Evolutionary conservation across 441 rosid genomes (phyloP).

Genomic region (Erysimum pusillum): DNA sequence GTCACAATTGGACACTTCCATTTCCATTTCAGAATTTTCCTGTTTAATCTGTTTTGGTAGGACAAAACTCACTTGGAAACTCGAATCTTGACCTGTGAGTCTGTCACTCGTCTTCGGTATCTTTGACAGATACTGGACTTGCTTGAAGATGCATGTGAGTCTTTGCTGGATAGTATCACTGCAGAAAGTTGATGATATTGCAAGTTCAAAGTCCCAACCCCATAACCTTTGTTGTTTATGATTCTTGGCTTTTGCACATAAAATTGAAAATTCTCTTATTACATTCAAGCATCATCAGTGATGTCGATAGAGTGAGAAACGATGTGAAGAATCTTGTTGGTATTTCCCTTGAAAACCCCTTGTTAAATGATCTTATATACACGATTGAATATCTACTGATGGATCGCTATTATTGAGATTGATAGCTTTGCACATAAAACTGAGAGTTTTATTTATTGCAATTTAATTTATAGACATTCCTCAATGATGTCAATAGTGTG

Average conservation of each 20-base stretch:
- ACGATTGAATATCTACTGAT: too few relatives aligned
- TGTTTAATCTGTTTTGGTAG: background rate
- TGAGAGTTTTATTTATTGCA: too few relatives aligned
- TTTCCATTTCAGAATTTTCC: background rate
- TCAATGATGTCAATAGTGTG: too few relatives aligned
- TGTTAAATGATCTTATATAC: too few relatives aligned
- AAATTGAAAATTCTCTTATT: background rate
- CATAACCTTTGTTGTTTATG: background rate
- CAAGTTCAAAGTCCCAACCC: background rate
- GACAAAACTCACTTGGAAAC: background rate
- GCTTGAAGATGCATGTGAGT: slow-evolving; percentile 92
- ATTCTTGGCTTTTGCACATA: slow-evolving; percentile 16
- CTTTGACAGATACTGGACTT: slow-evolving; percentile 76
- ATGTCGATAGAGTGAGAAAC: background rate
- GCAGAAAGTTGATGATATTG: background rate
- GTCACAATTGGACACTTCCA: background rate
- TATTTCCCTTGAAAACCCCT: too few relatives aligned
- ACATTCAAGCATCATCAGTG: slow-evolving; percentile 4
- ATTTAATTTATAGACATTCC: too few relatives aligned
- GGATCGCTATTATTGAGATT: too few relatives aligned
- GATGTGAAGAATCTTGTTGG: too few relatives aligned
- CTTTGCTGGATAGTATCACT: slow-evolving; percentile 67
- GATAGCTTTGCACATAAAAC: too few relatives aligned
- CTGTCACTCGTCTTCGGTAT: background rate
- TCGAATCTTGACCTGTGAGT: slow-evolving; percentile 1